Evolutionary conservation across 371 early-diverging fungal species (phyloP), one percentile per base, ranked within the genome.

Genomic region (Rhizomucor pusillus): DNA sequence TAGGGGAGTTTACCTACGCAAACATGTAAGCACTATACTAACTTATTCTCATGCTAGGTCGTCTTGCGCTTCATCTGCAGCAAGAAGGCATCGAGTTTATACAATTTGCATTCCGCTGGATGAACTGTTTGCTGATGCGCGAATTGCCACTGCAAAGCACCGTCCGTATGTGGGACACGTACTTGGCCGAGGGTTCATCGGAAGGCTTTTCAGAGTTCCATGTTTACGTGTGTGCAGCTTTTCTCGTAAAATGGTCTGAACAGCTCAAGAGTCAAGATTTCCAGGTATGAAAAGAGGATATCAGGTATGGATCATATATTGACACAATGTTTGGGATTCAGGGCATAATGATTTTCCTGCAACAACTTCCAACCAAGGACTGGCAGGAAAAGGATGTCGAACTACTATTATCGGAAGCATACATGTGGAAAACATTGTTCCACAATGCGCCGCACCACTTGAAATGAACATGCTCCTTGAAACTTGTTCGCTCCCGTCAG

Each of bases 31-130:
- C n/a, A n/a, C n/a, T n/a, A n/a, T n/a, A n/a, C n/a, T n/a, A n/a
- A n/a, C n/a, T n/a, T n/a, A n/a, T n/a, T 20, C 1, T 60, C 29
- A 13, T 46, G 24, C 43, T 10, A 90, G 93, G 82, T 19, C 90
- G 85, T 36, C 67, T 94, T 47, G 84, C 88, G 18, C 64, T 68
- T 18, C 99, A 98, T 67, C 77, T 99, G 29, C 85, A 88, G 47
- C 69, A 80, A 1, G 89, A 97, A 73, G 90, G 89, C 10, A 82
- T 99, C 16, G 95, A 98, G 56, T 96, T 97, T 65, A 92, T 99
- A 47, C 98, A 98, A 67, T 97, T 99, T 82, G 93, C 96, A 14
- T 99, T 99, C 66, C 82, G 99, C 39, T 99, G 99, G 99, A 95
- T 99, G 90, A 99, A 98, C 69, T 99, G 99, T 65, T 67, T 99